Evolutionary conservation across 1,139 yeast species (phyloP).

Genomic region (Suhomyces panamericanus): DNA sequence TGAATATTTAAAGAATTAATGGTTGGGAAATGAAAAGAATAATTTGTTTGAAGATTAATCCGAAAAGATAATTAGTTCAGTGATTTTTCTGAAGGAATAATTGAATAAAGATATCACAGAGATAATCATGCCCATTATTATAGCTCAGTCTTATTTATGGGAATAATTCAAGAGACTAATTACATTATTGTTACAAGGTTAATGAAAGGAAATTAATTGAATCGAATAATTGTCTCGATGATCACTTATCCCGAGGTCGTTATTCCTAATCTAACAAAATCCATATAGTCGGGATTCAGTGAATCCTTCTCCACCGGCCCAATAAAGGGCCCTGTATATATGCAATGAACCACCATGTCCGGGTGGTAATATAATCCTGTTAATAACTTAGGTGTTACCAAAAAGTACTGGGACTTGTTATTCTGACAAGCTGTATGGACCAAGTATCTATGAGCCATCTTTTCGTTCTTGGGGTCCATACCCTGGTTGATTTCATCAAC

Average conservation of each 20-base stretch:
- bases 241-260: background rate
- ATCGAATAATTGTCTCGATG: too few species aligned
- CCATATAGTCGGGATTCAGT: slow-evolving; percentile 31
- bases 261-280: slow-evolving; percentile 17
- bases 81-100: too few species aligned
- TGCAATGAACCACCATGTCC: slow-evolving; percentile 85
- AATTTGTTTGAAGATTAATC: too few species aligned
- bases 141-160: too few species aligned
- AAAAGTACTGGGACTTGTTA: slow-evolving; percentile 71
- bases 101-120: too few species aligned
- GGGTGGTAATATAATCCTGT: slow-evolving; percentile 77
- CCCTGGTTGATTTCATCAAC: slow-evolving; percentile 99
- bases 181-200: too few species aligned
- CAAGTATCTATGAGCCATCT: slow-evolving; percentile 81
- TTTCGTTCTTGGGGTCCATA: slow-evolving; percentile 93
- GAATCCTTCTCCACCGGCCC: slow-evolving; percentile 24
- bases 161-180: too few species aligned
- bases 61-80: too few species aligned
- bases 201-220: too few species aligned
- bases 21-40: too few species aligned
- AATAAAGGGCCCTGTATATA: slow-evolving; percentile 63
- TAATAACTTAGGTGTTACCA: slow-evolving; percentile 89
- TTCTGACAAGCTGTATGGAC: slow-evolving; percentile 79
- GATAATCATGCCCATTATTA: too few species aligned
- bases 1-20: background rate